Evolutionary conservation across 2,329 filamentous ascomycete species (phyloP), one percentile per base, ranked within the genome.

Genomic region (Zasmidium angulare): DNA sequence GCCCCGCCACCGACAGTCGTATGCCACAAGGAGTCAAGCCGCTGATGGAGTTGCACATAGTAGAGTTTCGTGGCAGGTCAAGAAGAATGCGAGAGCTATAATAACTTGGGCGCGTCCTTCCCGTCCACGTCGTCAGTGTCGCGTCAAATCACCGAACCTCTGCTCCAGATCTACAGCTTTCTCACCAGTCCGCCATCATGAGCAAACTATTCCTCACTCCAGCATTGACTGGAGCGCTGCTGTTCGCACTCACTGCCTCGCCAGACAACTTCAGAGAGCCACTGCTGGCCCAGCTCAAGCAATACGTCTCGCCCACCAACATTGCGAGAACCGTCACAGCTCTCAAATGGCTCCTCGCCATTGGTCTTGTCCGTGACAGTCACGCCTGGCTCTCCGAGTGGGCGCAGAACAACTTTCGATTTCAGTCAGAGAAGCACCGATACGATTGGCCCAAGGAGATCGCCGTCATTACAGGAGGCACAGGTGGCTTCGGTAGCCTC

Each of bases 401-500:
- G 48, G 68, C 71, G 3, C 50, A 65, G 62, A 63, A 80, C 69
- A 72, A 75, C 48, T 79, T 75, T 68, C 71, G 73, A 12, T 52
- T 75, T 11, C 67, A 63, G 50, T 72, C 71, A 6, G 70, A 74
- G 58, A 73, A 72, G 60, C 68, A 71, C 56, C 59, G 63, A 54
- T 75, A 74, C 65, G 62, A 71, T 55, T 75, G 73, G 72, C 61
- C 66, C 2, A 67, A 78, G 68, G 69, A 75, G 55, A 66, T 75
- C 53, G 72, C 70, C 12, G 66, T 75, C 40, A 68, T 75, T 26
- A 75, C 72, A 20, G 72, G 73, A 26, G 72, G 68, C 23, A 71
- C 66, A 14, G 66, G 66, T 46, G 77, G 77, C 6, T 77, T 79
- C 50, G 77, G 77, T 3, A 65, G 69, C 46, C 66, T 71, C 14